Conservation (phyloP, 1,284 basidiomycete genomes). For the Ceratorhiza oryzae-sativae region DNA sequence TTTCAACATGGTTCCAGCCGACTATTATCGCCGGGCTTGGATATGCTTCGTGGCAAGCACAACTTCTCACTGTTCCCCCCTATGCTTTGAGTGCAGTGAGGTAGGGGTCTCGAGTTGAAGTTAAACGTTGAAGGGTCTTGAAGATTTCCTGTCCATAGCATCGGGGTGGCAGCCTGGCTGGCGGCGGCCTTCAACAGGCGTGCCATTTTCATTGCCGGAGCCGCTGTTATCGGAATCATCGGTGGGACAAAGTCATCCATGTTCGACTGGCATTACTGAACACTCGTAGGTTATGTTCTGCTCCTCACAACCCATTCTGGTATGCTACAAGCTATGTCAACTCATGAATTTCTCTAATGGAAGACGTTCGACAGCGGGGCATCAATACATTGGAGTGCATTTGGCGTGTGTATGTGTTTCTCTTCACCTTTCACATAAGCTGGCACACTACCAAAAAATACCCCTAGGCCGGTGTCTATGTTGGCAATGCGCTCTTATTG, state of each 20-base stretch:
- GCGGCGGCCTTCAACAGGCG: slow-evolving; percentile 58
- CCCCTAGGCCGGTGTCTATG: slow-evolving; percentile 64
- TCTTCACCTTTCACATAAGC: background rate
- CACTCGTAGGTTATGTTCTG: slow-evolving; percentile 64
- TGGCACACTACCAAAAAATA: background rate
- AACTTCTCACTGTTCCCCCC: slow-evolving; percentile 68
- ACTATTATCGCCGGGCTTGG: slow-evolving; percentile 68
- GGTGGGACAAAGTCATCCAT: slow-evolving; percentile 50
- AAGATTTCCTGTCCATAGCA: slow-evolving; percentile 43
- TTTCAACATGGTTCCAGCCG: slow-evolving; percentile 51
- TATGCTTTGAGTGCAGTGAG: slow-evolving; percentile 59
- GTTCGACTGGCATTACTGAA: background rate
- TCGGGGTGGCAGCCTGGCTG: slow-evolving; percentile 56
- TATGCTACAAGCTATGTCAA: slow-evolving; percentile 47
- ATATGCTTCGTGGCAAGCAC: slow-evolving; percentile 65
- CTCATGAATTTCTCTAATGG: slow-evolving; percentile 11
- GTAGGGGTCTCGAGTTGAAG: background rate
- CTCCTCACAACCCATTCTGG: slow-evolving; percentile 61
- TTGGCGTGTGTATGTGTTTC: slow-evolving; percentile 51
- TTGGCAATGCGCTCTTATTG: slow-evolving; percentile 64
- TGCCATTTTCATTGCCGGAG: slow-evolving; percentile 65
- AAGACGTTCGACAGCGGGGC: slow-evolving; percentile 53
- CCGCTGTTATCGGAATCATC: slow-evolving; percentile 61
- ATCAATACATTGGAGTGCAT: slow-evolving; percentile 68
- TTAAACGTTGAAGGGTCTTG: background rate